Base-by-base conservation (phyloP, 192 early-diverging fungal species). In the Umbelopsis sp. region DNA sequence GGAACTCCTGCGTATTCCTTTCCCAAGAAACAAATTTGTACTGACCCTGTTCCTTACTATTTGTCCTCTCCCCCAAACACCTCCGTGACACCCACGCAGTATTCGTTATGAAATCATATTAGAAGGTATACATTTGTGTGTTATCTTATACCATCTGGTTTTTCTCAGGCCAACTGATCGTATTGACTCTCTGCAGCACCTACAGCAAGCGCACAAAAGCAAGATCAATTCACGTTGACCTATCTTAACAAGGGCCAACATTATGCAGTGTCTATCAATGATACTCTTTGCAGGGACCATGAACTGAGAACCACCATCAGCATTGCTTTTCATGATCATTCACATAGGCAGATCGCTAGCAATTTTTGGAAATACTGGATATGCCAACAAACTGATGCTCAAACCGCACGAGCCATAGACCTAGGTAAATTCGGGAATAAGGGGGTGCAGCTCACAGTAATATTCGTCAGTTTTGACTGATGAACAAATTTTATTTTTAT, bases 361-460 rank as follows among this genome's bases (percentile, higher is more conserved):
- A 81, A 83, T n/a, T 89, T 88, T 74, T 93, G 91, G 91, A 86
- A 80, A 67, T 91, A 89, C 68, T 93, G 90, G 91, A 72, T 87
- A 33, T 89, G 84, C 21, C 90, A 93, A 66, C 88, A 91, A 71
- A 73, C 82, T 27, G 80, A 84, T 46, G 81, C 87, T 11, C 81
- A 84, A 46, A 69, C 74, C 16, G 86, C 90, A 1, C 75, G 86
- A 49, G 91, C 90, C n/a, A 72, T 91, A 13, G 91, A 93, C 58
- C 80, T 92, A 49, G 83, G 83, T 84, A 64, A 49, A 3, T 10
- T 21, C 18, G 18, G 48, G 48, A 16, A 16, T 4, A 49, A 49
- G 48, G 20, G 47, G 15, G 18, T 21, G 16, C 48, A 20, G 37
- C 37, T 41, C 5, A 41, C 37, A 4, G 37, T 41, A 41, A 41